phyloP scores from a whole-genome alignment of 2,329 filamentous ascomycete genomes.

The Ceratocystis colombiana region DNA sequence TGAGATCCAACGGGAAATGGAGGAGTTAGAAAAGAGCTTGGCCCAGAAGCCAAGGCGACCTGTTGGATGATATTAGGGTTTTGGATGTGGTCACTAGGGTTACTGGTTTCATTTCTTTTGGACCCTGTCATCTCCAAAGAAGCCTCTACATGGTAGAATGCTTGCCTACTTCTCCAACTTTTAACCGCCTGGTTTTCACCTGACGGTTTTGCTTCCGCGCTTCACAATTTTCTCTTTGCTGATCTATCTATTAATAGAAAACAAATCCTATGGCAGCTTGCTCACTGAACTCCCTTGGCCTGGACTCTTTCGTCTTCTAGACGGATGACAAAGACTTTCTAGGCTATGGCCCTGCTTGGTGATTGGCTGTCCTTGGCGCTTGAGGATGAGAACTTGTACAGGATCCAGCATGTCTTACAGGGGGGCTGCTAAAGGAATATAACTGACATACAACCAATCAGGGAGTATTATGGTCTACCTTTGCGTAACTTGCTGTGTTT shows the following conservation, averaged over 20 bases:
- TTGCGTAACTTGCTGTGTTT: too few relatives aligned
- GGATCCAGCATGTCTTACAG: background rate
- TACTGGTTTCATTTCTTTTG: background rate
- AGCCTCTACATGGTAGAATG: background rate
- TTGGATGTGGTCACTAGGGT: background rate
- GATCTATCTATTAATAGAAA: constrained; percentile 6
- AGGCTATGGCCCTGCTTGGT: background rate
- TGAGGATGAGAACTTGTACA: background rate
- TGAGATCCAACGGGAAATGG: constrained; percentile 15
- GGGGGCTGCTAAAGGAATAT: background rate
- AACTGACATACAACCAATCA: constrained; percentile 9
- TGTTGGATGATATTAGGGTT: background rate
- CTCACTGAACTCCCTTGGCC: too few relatives aligned
- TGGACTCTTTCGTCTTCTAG: too few relatives aligned
- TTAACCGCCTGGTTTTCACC: background rate
- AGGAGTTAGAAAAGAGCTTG: constrained; percentile 4
- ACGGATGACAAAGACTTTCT: too few relatives aligned
- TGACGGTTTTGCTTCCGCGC: background rate
- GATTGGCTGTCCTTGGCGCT: constrained; percentile 11
- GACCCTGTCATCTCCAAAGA: background rate
- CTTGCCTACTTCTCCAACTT: background rate
- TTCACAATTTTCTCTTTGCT: background rate
- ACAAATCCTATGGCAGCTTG: too few relatives aligned
- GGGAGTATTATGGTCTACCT: background rate
- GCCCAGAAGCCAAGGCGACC: background rate